phyloP scores from a whole-genome alignment of 345 rosid genomes.

The Hibiscus syriacus region DNA sequence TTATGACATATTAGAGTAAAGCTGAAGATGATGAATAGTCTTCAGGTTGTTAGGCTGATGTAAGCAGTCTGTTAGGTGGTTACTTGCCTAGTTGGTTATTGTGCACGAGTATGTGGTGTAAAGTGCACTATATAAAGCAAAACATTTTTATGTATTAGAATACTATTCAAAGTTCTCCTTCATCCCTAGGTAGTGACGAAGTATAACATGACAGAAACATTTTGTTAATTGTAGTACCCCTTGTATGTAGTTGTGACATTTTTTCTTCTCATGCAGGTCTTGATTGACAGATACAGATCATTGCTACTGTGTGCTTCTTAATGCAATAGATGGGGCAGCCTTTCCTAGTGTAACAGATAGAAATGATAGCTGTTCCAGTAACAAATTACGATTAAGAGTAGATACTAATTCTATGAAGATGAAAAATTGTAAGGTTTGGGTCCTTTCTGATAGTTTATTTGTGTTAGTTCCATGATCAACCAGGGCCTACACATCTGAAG shows the following conservation, averaged over 20 bases:
- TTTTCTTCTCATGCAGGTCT: constrained; percentile 39
- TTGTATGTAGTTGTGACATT: background rate
- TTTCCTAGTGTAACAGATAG: constrained; percentile 58
- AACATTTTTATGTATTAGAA: too few species aligned
- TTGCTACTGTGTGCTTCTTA: constrained; percentile 92
- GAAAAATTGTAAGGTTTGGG: constrained; percentile 61
- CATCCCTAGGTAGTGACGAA: too few species aligned
- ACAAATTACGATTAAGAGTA: constrained; percentile 23
- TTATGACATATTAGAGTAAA: too few species aligned
- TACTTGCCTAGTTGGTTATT: too few species aligned
- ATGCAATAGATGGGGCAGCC: constrained; percentile 89
- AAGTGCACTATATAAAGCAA: too few species aligned
- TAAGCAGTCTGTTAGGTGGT: too few species aligned
- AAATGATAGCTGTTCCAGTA: constrained; percentile 38
- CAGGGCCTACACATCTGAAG: background rate
- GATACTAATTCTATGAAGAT: constrained; percentile 30
- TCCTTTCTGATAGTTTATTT: constrained; percentile 11
- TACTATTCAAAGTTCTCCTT: too few species aligned
- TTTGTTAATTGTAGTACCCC: too few species aligned
- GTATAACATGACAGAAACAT: too few species aligned
- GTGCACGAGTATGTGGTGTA: too few species aligned
- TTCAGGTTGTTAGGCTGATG: too few species aligned
- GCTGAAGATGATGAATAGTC: too few species aligned
- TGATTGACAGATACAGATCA: constrained; percentile 80
- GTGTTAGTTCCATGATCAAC: constrained; percentile 1